Evolutionary conservation across 2,329 filamentous ascomycete genomes (phyloP), one percentile per base, ranked within the genome.

Genomic region (Colletotrichum tamarilloi): DNA sequence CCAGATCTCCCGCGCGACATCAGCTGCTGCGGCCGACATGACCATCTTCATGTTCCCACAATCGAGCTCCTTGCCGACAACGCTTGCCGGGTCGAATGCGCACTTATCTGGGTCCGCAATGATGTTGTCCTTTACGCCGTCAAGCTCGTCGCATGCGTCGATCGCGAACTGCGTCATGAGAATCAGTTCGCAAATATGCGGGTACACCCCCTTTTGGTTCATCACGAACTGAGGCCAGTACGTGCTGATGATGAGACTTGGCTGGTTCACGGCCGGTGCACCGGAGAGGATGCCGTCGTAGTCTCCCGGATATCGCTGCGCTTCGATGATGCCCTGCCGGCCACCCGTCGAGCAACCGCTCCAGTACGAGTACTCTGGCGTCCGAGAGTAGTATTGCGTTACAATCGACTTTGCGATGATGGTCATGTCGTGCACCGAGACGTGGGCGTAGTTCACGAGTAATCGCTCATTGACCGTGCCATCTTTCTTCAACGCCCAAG

Each of bases 341-440:
- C 90, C 89, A 16, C 89, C 88, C 0, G 86, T 88, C 2, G 86
- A 88, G 75, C 88, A 90, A 16, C 88, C 88, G 16, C 81, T 80
- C 77, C 85, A 89, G 78, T 89, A 89, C 1, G 83, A 85, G 74
- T 84, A 86, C 1, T 81, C 78, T 1, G 82, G 79, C 4, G 84
- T 81, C 1, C 77, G 73, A 30, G 82, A 80, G 76, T 91, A 91
- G 77, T 86, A 90, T 12, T 80, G 77, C 30, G 84, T 76, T 3
- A 84, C 83, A 32, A 91, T 74, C 5, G 82, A 74, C 76, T 91
- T 91, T 28, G 85, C 85, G 4, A 87, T 76, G 8, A 86, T 80
- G 0, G 87, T 84, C 55, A 85, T 70, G 46, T 75, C 74, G 32
- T 74, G 72, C 53, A 75, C 71, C 26, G 74, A 62, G 8, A 70